Evolutionary conservation across 345 rosid species (phyloP), one percentile per base, ranked within the genome.

Genomic region (Rhodamnia rubescens): DNA sequence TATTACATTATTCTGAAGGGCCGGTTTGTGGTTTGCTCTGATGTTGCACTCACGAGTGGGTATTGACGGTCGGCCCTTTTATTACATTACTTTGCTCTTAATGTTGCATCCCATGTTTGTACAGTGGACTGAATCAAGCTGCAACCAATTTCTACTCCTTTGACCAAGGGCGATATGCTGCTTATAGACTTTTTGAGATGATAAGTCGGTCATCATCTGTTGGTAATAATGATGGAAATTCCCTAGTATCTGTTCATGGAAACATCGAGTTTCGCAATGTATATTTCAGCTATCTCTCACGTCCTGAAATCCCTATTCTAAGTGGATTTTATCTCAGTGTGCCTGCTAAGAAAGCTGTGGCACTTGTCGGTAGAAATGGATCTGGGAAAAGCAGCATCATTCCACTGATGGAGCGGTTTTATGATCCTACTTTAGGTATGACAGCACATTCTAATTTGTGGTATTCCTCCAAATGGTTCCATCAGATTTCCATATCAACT

Each of bases 121-220:
- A 21, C 85, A 98, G 99, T 88, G 99, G 99, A 81, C 91, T 98
- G 88, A 98, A 98, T 92, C 99, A 98, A 87, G 99, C 99, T 40
- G 99, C 99, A 40, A 98, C 99, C 86, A 98, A 98, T 90, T 98
- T 98, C 88, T 96, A 96, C 87, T 94, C 99, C 26, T 98, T 98
- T 91, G 99, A 98, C 89, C 99, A 98, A 92, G 99, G 99, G 84
- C 90, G 99, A 85, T 94, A 96, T 92, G 99, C 99, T 64, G 99
- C 99, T 3, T 96, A 93, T 90, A 93, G 99, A 89, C 98, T 96
- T 89, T 98, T 88, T 91, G 99, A 98, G 93, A 96, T 98, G 99
- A 98, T 98, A 91, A 94, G 95, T 87, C 92, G 99, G 86, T 96
- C 99, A 81, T 93, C 99, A 55, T 93, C 98, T 82, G 86, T 91